Evolutionary conservation across 2,329 filamentous ascomycete species (phyloP).

Genomic region (Neopestalotiopsis clavispora): DNA sequence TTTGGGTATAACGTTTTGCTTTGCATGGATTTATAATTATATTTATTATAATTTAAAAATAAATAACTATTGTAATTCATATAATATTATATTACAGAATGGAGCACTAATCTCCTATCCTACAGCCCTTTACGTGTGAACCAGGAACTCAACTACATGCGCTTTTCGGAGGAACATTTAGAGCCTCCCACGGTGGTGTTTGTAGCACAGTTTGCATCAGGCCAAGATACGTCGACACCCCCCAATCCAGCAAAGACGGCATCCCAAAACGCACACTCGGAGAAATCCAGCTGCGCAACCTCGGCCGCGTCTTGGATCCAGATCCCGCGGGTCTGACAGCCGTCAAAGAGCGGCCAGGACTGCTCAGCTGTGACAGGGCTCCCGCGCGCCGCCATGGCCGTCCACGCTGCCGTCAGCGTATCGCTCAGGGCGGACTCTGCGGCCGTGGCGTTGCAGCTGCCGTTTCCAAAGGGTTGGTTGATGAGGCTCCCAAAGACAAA

Average conservation of each 20-base stretch:
- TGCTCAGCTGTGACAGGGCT: not conserved
- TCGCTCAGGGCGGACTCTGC: not conserved
- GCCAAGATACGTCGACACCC: not conserved
- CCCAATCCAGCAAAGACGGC: not conserved
- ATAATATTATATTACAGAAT: too few species aligned
- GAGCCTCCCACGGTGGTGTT: not conserved
- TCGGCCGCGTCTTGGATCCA: not conserved
- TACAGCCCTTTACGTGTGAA: too few species aligned
- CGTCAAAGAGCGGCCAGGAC: not conserved
- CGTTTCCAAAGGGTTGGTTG: not conserved
- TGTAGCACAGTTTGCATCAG: not conserved
- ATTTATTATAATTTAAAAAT: too few species aligned
- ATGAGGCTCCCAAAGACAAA: slow-evolving; percentile 1
- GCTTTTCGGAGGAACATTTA: not conserved
- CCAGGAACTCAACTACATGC: too few species aligned
- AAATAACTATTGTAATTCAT: too few species aligned
- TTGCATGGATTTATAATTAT: too few species aligned
- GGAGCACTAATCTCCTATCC: too few species aligned
- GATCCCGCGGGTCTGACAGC: not conserved
- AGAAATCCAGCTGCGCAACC: not conserved
- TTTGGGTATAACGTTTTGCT: too few species aligned
- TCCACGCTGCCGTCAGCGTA: not conserved
- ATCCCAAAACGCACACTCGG: not conserved
- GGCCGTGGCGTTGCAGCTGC: not conserved
- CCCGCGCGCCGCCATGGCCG: not conserved